Evolutionary conservation across 1,284 basidiomycete species (phyloP).

Genomic region (Golubevia pallescens): DNA sequence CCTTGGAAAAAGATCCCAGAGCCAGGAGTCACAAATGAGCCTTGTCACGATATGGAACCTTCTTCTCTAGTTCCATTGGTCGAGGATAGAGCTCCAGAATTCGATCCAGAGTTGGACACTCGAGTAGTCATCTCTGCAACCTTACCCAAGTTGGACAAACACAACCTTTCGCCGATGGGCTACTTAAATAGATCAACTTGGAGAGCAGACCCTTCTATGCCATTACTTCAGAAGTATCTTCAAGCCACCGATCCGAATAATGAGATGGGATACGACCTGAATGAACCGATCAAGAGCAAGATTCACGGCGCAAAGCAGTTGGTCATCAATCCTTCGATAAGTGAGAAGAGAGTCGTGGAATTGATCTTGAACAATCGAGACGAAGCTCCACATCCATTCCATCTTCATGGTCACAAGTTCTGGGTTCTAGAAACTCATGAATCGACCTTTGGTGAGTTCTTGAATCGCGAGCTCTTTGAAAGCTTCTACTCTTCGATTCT

Average conservation of each 20-base stretch:
- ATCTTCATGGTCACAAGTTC: constrained; percentile 66
- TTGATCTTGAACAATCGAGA: constrained; percentile 62
- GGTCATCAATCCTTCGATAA: constrained; percentile 23
- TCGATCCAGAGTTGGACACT: constrained; percentile 12
- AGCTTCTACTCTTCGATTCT: too few relatives aligned
- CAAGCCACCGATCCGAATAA: constrained; percentile 8
- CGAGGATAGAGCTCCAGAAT: constrained; percentile 13
- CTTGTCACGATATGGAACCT: constrained; percentile 22
- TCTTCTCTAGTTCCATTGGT: constrained; percentile 16
- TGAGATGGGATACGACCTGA: not conserved
- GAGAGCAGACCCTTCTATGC: constrained; percentile 12
- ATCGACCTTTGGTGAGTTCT: too few relatives aligned
- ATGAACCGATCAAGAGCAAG: not conserved
- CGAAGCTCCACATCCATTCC: constrained; percentile 68
- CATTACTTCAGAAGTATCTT: constrained; percentile 13
- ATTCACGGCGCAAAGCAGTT: constrained; percentile 14
- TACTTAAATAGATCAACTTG: constrained; percentile 21
- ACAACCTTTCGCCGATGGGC: constrained; percentile 17
- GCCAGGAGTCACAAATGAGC: constrained; percentile 8
- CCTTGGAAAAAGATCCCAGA: constrained; percentile 2
- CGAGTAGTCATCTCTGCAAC: constrained; percentile 15
- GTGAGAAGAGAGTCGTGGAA: constrained; percentile 46
- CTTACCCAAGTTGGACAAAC: constrained; percentile 15
- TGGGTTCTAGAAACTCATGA: constrained; percentile 56
- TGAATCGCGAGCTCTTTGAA: too few relatives aligned